Percentiles rank a stretch among this genome's conserved stretches.
Conservation (phyloP, 2,329 filamentous ascomycete species). For the Xylaria digitata region DNA sequence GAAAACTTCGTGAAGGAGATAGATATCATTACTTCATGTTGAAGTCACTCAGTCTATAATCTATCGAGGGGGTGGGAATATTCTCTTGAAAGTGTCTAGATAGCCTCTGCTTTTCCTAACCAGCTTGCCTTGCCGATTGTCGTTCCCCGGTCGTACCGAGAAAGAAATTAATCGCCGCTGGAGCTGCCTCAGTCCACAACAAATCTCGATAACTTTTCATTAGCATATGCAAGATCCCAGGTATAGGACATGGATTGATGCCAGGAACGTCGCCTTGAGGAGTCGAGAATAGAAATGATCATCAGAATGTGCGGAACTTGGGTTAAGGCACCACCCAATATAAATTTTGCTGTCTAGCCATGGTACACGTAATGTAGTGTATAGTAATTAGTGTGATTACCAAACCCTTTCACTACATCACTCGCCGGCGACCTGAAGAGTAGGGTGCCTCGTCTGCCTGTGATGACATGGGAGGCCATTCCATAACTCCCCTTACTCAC, state of each 20-base stretch:
- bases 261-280: slow-evolving; percentile 14
- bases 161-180: slow-evolving; percentile 23
- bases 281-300: slow-evolving; percentile 30
- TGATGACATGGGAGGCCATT: background rate
- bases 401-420: slow-evolving; percentile 9
- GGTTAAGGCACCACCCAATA: slow-evolving; percentile 1
- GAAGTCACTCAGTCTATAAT: background rate
- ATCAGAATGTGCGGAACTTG: background rate
- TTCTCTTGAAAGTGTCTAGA: background rate
- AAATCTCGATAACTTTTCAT: slow-evolving; percentile 13
- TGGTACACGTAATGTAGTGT: background rate
- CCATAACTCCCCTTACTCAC: background rate
- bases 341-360: no score
- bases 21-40: background rate
- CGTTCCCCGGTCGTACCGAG: background rate
- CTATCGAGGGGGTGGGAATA: slow-evolving; percentile 18
- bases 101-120: slow-evolving; percentile 1
- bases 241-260: slow-evolving; percentile 14
- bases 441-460: background rate
- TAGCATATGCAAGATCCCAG: slow-evolving; percentile 25
- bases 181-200: slow-evolving; percentile 6
- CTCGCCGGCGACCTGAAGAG: background rate
- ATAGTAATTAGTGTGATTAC: slow-evolving; percentile 12
- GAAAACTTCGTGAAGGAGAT: background rate
- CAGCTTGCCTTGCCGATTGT: background rate